Base-by-base conservation (phyloP, 148 eudicot genomes). In the Chenopodium formosanum region DNA sequence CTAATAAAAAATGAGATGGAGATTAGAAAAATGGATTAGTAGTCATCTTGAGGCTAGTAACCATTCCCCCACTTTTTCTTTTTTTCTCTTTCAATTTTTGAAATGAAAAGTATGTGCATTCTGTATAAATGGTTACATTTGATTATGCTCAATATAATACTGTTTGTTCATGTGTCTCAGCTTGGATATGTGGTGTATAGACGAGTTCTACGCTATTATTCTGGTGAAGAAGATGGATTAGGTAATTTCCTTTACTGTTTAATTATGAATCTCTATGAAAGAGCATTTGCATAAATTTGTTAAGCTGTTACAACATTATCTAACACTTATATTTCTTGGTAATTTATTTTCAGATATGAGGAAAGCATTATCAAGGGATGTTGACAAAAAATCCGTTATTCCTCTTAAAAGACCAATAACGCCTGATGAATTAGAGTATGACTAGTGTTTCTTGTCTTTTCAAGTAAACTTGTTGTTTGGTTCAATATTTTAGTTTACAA, bases 211-310 rank as follows among this genome's bases (percentile, higher is more conserved):
- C 99, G 95, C 4, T 96, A 96, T 88, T 96, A 96, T 84, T 96
- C 99, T 19, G 99, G 97, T 60, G 98, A 96, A 88, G 99, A 96
- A 86, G 98, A 94, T 89, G 99, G 98, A 40, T 88, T 96, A 87
- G 99, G 99, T 91, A 86, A 87, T 37, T 75, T 68, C 73, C 73
- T 34, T 50, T 56, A 56, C 40, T 37, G 40, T 37, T 37, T 37
- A 37, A 37, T 37, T 37, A 37, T 37, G 40, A 37, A 37, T 37
- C 40, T 37, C 40, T 37, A 37, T 4, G 7, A 37, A 37, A 37
- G 40, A 37, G 40, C 40, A 37, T 37, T 37, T 37, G 40, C 40
- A 37, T 37, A 37, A 37, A 5, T 37, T 37, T 37, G 0, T 37
- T 37, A 4, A 37, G 40, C 40, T 37, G 0, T 37, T 37, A 37